A percentile compares a stretch with the other conserved stretches of the same genome.
Evolutionary conservation across 345 rosid genomes (phyloP).

Genomic region (Anastatica hierochuntica): DNA sequence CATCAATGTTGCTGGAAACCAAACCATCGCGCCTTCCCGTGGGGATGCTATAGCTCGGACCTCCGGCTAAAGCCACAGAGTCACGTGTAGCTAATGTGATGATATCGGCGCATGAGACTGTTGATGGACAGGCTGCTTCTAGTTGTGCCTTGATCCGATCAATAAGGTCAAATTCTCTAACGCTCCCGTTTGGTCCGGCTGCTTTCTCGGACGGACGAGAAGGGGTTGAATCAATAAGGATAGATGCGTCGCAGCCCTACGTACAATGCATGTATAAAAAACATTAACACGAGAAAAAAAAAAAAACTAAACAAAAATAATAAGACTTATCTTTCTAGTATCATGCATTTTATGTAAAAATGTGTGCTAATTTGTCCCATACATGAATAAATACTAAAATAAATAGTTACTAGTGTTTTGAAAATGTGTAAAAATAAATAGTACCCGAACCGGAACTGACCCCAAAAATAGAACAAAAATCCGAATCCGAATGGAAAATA

Average conservation of each 20-base stretch:
- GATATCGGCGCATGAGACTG: slow-evolving; percentile 66
- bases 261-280: too few species aligned
- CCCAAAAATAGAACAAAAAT: too few species aligned
- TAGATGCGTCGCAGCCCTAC: slow-evolving; percentile 87
- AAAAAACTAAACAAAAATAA: background rate
- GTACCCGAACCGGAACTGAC: too few species aligned
- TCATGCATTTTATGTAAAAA: too few species aligned
- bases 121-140: slow-evolving; percentile 45
- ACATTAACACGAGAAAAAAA: background rate
- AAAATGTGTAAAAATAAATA: too few species aligned
- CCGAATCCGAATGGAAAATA: too few species aligned
- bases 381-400: too few species aligned
- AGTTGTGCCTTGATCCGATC: slow-evolving; percentile 48
- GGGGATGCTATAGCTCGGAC: slow-evolving; percentile 37
- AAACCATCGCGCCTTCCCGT: slow-evolving; percentile 61
- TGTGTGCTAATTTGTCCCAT: too few species aligned
- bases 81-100: slow-evolving; percentile 28
- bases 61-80: slow-evolving; percentile 24
- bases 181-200: slow-evolving; percentile 56
- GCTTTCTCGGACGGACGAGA: slow-evolving; percentile 42
- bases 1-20: slow-evolving; percentile 30
- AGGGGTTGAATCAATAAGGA: slow-evolving; percentile 48
- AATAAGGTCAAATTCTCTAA: slow-evolving; percentile 50
- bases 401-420: too few species aligned
- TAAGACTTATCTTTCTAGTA: too few species aligned